Evolutionary conservation across 306 rosid genomes (phyloP), one percentile per base, ranked within the genome.

Genomic region (Rosa multiflora): DNA sequence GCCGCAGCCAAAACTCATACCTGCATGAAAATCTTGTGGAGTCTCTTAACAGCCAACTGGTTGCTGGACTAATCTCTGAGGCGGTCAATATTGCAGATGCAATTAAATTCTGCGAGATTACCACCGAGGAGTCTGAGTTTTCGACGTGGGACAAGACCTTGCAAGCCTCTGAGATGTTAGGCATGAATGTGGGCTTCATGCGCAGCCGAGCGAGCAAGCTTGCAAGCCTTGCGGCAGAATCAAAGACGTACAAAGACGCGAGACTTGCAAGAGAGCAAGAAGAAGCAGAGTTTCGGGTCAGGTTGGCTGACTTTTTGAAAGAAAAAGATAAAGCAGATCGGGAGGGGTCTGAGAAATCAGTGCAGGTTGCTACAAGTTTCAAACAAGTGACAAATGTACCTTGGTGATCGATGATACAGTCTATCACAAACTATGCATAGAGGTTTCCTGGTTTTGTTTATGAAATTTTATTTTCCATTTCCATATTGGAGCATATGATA

Each of bases 101-200:
- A 80, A 88, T 91, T 59, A 85, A 67, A 78, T 82, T 75, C 61
- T 63, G 92, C 91, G 85, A 85, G 53, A 56, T 84, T 17, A 77
- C 73, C 48, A 88, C 76, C 43, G 62, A 86, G 26, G 55, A 52
- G 8, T 83, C 73, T 0, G 47, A 79, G 37, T 77, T 85, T 29
- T 32, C 49, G 12, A 67, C 70, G 4, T 91, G 92, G 92, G 81
- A 77, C n/a, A 82, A 74, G 75, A 88, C 89, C 29, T 61, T 89
- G 78, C 63, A 69, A 15, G 86, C 88, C 73, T 84, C 87, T 39
- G 88, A 85, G 77, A 79, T 12, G 46, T 21, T 88, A 49, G 94
- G 94, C 29, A 86, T 91, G 94, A 85, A 85, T 3, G 84, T 86
- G 10, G 46, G 77, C 13, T 89, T 91, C 78, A 81, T 91, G 74